phyloP scores from a whole-genome alignment of 1,284 basidiomycete genomes.

The Malassezia psittaci region DNA sequence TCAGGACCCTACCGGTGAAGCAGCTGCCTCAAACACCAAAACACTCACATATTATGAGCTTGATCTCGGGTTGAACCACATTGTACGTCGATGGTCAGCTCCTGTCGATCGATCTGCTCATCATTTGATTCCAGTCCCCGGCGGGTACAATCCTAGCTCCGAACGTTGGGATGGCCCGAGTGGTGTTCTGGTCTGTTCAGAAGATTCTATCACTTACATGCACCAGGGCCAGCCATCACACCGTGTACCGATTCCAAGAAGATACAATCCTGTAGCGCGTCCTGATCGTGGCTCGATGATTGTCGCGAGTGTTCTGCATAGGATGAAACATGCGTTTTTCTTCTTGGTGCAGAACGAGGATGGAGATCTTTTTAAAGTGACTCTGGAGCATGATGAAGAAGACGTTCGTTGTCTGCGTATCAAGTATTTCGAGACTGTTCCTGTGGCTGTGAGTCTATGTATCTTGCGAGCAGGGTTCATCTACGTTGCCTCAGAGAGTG shows the following conservation, averaged over 20 bases:
- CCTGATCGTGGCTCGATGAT: constrained; percentile 35
- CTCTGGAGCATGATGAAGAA: constrained; percentile 46
- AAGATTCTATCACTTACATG: constrained; percentile 45
- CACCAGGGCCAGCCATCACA: constrained; percentile 43
- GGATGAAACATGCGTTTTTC: constrained; percentile 47
- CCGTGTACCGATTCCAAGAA: constrained; percentile 42
- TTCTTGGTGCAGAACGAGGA: constrained; percentile 43
- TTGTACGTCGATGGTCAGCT: constrained; percentile 44
- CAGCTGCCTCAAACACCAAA: constrained; percentile 32
- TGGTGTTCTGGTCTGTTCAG: constrained; percentile 45
- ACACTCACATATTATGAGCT: constrained; percentile 46
- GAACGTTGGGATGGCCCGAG: constrained; percentile 46
- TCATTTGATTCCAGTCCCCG: constrained; percentile 41
- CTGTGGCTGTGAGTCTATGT: constrained; percentile 32
- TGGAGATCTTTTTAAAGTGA: constrained; percentile 46
- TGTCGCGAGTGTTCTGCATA: constrained; percentile 42
- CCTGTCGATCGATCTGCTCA: constrained; percentile 37
- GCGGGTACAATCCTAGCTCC: constrained; percentile 41
- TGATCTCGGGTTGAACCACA: constrained; percentile 46
- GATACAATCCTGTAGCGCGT: constrained; percentile 32
- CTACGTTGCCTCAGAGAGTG: constrained; percentile 41
- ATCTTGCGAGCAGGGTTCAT: constrained; percentile 46
- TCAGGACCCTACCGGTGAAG: constrained; percentile 38
- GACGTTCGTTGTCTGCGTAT: constrained; percentile 38
- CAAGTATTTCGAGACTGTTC: constrained; percentile 47